A percentile compares a stretch with the other conserved stretches of the same genome.
Evolutionary conservation across 441 rosid genomes (phyloP).

Genomic region (Croton setiger): DNA sequence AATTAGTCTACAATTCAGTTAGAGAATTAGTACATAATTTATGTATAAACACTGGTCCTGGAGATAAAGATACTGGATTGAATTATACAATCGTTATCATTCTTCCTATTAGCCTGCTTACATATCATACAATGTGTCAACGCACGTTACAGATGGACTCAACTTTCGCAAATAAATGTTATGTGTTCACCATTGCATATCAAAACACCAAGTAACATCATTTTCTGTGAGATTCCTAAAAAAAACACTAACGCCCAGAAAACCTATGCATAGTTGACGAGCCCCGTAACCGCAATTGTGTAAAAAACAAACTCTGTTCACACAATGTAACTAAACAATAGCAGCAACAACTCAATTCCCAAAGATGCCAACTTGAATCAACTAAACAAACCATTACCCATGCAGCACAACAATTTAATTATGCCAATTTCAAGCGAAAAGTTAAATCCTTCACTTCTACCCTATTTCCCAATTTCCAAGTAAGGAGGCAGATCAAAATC

Average conservation of each 20-base stretch:
- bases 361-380: neutral
- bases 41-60: neutral
- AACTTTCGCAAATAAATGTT: neutral
- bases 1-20: neutral
- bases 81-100: neutral
- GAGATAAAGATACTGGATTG: neutral
- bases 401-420: neutral
- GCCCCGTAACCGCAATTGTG: neutral
- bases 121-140: neutral
- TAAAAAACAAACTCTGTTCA: neutral
- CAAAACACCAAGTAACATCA: neutral
- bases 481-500: neutral
- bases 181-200: neutral
- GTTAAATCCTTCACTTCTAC: neutral
- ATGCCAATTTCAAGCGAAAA: neutral
- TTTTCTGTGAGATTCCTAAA: neutral
- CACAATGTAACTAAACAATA: neutral
- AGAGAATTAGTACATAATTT: neutral
- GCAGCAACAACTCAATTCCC: neutral
- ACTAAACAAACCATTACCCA: neutral
- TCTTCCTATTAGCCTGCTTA: neutral
- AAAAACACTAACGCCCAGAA: neutral
- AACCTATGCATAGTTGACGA: neutral
- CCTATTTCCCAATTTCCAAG: neutral
- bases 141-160: neutral